Base-by-base conservation (phyloP, 169 alveolate genomes). In the Plasmodium malariae region DNA sequence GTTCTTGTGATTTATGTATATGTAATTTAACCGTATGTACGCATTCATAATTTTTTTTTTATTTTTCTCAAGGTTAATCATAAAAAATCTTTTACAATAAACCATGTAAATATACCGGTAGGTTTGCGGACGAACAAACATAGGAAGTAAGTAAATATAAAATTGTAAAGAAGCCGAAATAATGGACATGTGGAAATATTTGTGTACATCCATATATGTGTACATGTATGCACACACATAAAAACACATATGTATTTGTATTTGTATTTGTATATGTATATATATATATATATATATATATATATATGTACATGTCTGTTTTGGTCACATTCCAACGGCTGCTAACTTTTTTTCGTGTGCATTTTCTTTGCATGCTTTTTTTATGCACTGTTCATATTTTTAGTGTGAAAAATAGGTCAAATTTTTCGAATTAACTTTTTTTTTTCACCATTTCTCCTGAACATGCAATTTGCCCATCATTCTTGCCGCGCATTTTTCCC, bases 121-220 rank as follows among this genome's bases (percentile, higher is more conserved):
- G 60, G 19, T 11, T 48, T 30, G 62, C 28, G 63, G 26, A n/a
- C 74, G 11, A 78, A 43, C 55, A 17, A 36, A 3, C 76, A 63
- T 5, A 78, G 89, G 43, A 78, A 78, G 89, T 76, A 76, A 12
- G 24, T 9, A 49, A 78, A n/a, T n/a, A n/a, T n/a, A n/a, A n/a
- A n/a, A n/a, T n/a, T n/a, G n/a, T n/a, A n/a, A n/a, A n/a, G n/a
- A n/a, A n/a, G n/a, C n/a, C n/a, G n/a, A n/a, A 37, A 62, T 62
- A 69, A 54, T 32, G 36, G 24, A 4, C 17, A 14, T 1, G 43
- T 12, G 2, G 14, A 45, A 28, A 70, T 28, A 26, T 37, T 17
- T 19, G 12, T 40, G 30, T 43, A 5, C 24, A 28, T 12, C 1
- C 19, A 40, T 68, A 24, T 19, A 43, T 68, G 36, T 68, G 24